Evolutionary conservation across 1,139 yeast species (phyloP).

Genomic region (Hyphopichia pseudoburtonii): DNA sequence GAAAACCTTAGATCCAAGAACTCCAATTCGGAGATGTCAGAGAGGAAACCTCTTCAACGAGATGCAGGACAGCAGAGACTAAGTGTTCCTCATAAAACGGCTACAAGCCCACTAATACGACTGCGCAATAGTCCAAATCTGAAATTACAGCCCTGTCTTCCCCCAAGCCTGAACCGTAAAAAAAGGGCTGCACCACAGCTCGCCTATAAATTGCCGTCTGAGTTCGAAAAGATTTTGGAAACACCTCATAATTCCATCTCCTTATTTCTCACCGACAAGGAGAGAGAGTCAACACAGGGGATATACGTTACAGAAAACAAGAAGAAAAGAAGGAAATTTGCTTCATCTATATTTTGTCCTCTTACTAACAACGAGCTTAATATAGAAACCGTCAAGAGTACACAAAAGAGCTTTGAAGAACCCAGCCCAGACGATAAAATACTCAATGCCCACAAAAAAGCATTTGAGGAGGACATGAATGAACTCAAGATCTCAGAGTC

Average conservation of each 20-base stretch:
- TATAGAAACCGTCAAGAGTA: conserved; percentile 42
- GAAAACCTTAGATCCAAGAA: conserved; percentile 11
- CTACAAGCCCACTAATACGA: background rate
- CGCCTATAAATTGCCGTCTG: background rate
- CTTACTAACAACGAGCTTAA: conserved; percentile 51
- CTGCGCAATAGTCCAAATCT: no score
- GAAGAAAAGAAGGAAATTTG: conserved; percentile 23
- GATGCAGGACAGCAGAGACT: background rate
- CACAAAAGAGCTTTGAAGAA: conserved; percentile 55
- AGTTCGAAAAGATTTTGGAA: background rate
- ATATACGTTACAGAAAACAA: conserved; percentile 13
- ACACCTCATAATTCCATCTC: conserved; percentile 19
- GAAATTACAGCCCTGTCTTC: no score
- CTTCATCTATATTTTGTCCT: conserved; percentile 25
- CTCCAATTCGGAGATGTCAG: background rate
- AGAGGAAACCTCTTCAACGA: background rate
- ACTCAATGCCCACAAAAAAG: conserved; percentile 57
- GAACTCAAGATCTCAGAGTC: conserved; percentile 23
- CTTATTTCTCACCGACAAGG: conserved; percentile 15
- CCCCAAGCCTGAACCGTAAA: background rate
- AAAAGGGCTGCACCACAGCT: background rate
- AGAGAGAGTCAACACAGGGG: conserved; percentile 1
- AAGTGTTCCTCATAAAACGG: background rate
- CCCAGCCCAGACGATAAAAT: conserved; percentile 87
- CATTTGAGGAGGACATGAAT: conserved; percentile 43